These are phyloP conservation scores for Aspergillus ustus DNA, from an alignment of 2,329 filamentous ascomycete genomes.

Conservation along the genomic window DNA sequence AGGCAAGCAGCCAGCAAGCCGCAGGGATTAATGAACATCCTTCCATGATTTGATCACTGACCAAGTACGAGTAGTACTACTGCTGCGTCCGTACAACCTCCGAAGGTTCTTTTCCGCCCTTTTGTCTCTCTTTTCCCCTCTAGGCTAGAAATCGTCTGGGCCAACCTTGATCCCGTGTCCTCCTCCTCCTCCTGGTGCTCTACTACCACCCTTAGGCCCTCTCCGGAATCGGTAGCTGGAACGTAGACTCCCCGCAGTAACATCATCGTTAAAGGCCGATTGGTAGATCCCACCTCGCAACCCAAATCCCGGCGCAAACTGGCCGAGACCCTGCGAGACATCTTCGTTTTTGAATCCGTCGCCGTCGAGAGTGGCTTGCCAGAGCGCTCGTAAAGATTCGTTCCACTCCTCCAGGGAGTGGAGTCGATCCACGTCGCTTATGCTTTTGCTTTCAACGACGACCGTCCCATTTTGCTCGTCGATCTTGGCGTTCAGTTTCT, in stretches of 20 bases:
- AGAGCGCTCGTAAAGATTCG: constrained; percentile 70
- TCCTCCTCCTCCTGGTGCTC: constrained; percentile 9
- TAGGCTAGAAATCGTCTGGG: constrained; percentile 12
- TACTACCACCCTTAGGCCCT: constrained; percentile 31
- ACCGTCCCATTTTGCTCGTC: constrained; percentile 86
- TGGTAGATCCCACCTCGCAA: constrained; percentile 32
- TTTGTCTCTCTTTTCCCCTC: constrained; percentile 5
- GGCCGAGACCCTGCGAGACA: constrained; percentile 29
- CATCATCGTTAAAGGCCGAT: constrained; percentile 39
- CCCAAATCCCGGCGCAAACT: constrained; percentile 5
- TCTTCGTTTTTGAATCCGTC: constrained; percentile 65
- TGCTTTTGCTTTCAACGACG: constrained; percentile 74
- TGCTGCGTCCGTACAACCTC: constrained; percentile 5
- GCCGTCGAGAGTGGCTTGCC: constrained; percentile 71
- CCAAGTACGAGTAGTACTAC: constrained; percentile 10
- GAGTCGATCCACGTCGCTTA: constrained; percentile 71
- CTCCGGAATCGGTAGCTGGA: constrained; percentile 29
- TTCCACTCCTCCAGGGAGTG: constrained; percentile 75
- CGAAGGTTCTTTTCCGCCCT: background rate
- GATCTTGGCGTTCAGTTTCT: constrained; percentile 83
- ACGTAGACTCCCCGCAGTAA: constrained; percentile 27
- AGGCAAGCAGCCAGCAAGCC: constrained; percentile 2
- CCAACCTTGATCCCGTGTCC: constrained; percentile 20
- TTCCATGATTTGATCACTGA: constrained; percentile 7
- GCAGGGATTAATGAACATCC: constrained; percentile 4